Evolutionary conservation across 164 flowering plant species (phyloP).

Genomic region (Tetracentron sinense): DNA sequence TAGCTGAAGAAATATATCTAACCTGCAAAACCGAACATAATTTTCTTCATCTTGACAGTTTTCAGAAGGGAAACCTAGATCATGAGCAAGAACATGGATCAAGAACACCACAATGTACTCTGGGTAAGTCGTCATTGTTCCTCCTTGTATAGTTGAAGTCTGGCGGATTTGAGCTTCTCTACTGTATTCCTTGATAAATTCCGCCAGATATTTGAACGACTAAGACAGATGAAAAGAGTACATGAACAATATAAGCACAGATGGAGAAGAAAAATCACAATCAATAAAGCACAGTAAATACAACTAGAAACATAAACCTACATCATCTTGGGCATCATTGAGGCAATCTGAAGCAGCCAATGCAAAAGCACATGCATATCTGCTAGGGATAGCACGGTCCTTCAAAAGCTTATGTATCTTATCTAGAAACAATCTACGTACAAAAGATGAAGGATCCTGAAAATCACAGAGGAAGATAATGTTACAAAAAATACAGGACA

Average conservation of each 20-base stretch:
- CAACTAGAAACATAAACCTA: constrained; percentile 23
- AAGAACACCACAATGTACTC: constrained; percentile 67
- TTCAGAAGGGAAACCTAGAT: constrained; percentile 48
- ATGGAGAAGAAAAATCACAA: not conserved
- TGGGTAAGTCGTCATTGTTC: constrained; percentile 48
- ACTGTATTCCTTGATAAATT: constrained; percentile 53
- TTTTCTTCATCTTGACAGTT: constrained; percentile 46
- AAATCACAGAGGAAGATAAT: constrained; percentile 8
- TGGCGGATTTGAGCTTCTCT: constrained; percentile 43
- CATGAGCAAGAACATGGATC: constrained; percentile 86
- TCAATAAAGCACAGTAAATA: not conserved
- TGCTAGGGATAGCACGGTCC: constrained; percentile 51
- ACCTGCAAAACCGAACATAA: constrained; percentile 69
- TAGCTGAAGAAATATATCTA: not conserved
- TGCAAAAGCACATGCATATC: constrained; percentile 88
- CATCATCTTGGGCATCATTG: constrained; percentile 51
- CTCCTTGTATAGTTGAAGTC: constrained; percentile 30
- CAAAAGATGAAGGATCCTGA: constrained; percentile 59
- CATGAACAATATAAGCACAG: constrained; percentile 1
- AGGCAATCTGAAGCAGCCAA: constrained; percentile 53
- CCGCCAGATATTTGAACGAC: constrained; percentile 66
- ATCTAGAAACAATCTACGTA: constrained; percentile 46
- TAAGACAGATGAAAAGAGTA: constrained; percentile 16
- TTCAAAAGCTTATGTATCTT: constrained; percentile 63
- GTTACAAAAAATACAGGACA: not conserved